Base-by-base conservation (phyloP, 108 stramenopile species). In the Discostella pseudostelligera region DNA sequence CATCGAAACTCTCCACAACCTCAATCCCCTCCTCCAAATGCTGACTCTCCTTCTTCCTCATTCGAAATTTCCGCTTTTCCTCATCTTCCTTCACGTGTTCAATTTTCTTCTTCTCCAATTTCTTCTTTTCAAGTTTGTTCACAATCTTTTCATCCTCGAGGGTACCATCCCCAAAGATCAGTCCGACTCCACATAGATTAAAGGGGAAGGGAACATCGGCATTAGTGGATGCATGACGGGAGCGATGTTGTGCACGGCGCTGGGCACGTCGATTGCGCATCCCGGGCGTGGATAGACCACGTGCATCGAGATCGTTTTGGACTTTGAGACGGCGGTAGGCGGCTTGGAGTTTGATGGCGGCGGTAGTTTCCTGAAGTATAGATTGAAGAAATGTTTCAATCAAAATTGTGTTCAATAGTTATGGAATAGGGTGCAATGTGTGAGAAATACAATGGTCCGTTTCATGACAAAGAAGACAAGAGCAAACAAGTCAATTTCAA, bases 291-390 rank as follows among this genome's bases (percentile, higher is more conserved):
- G 69, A 71, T n/a, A 76, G 17, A 2, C 82, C 85, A 36, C 79
- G 42, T 20, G 68, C 47, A 20, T 88, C 88, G 59, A 89, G 64
- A 7, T 69, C 26, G 7, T 81, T 67, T 56, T 81, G 63, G 25
- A 70, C 80, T 39, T 67, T 64, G 68, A 79, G 62, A 20, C 91
- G 79, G 28, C 91, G 82, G 60, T 69, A 81, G 32, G 73, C 59
- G n/a, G 88, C 72, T 63, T 93, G 91, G 22, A 87, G 64, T 72
- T 84, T 86, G 22, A 83, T 78, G 8, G 88, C 88, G 4, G 90
- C 90, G 11, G 72, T 50, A 25, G 86, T 84, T 78, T 92, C 88
- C 85, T 88, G 61, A 17, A 19, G 2, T 44, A 16, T 6, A 4
- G n/a, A n/a, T n/a, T n/a, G n/a, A n/a, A n/a, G n/a, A n/a, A n/a